Percentiles rank a stretch among this genome's conserved stretches.
These are phyloP conservation scores for Fusarium vanettenii DNA, from an alignment of 2,329 filamentous ascomycete species.

Conservation along the genomic window DNA sequence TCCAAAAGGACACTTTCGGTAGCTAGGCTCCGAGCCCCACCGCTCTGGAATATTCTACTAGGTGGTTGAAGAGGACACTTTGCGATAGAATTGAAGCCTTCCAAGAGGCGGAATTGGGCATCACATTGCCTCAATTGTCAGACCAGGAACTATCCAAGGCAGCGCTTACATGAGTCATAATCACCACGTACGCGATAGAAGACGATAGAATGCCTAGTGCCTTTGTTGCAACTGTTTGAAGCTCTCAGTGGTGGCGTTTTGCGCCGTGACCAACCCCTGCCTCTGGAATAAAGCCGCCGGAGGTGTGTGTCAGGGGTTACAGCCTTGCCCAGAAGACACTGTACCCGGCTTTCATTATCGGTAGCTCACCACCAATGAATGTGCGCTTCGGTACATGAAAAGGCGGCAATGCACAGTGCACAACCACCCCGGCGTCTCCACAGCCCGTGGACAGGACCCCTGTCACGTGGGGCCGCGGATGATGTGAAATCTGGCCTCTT, in stretches of 20 bases:
- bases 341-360: conserved; percentile 8
- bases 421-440: not conserved
- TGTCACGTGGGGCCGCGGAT: conserved; percentile 48
- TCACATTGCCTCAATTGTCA: conserved; percentile 4
- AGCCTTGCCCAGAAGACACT: conserved; percentile 35
- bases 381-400: not conserved
- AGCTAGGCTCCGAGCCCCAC: conserved; percentile 38
- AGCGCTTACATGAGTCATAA: conserved; percentile 27
- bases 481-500: conserved; percentile 64
- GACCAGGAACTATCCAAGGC: not conserved
- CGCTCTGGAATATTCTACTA: conserved; percentile 42
- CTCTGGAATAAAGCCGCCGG: conserved; percentile 19
- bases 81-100: not conserved
- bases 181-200: conserved; percentile 17
- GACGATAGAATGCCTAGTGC: conserved; percentile 14
- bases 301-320: conserved; percentile 23
- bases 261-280: conserved; percentile 9
- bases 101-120: not conserved
- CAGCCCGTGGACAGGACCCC: conserved; percentile 33
- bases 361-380: not conserved
- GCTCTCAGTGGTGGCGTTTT: conserved; percentile 19
- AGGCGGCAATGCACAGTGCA: conserved; percentile 38
- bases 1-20: conserved; percentile 38
- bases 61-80: conserved; percentile 42
- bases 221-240: conserved; percentile 12